Percentiles rank a stretch among this genome's conserved stretches.
These are phyloP conservation scores for Backusella sp. DNA, from an alignment of 192 early-diverging fungal genomes.

Conservation along the genomic window DNA sequence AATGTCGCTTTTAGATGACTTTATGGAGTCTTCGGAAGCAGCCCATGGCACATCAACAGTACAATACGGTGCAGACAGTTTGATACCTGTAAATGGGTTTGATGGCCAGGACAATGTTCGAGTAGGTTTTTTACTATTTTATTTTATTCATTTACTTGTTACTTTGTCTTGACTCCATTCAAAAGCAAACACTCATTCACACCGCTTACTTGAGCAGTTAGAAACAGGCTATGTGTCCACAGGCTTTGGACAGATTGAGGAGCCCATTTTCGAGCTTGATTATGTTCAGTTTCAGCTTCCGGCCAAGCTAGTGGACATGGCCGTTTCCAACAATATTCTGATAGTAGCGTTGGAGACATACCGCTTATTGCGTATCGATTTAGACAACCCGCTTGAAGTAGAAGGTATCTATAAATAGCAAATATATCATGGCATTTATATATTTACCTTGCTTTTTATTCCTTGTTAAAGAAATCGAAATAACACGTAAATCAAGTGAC, in stretches of 20 bases:
- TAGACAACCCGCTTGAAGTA: slow-evolving; percentile 77
- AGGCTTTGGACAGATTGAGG: slow-evolving; percentile 48
- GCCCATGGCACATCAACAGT: slow-evolving; percentile 16
- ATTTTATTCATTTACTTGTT: neutral
- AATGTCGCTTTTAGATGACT: slow-evolving; percentile 50
- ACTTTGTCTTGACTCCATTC: neutral
- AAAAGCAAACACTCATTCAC: neutral
- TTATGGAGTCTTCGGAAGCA: slow-evolving; percentile 41
- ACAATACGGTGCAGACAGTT: slow-evolving; percentile 12
- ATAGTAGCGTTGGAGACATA: slow-evolving; percentile 75
- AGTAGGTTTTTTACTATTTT: slow-evolving; percentile 14
- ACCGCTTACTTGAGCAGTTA: neutral
- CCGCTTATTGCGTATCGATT: slow-evolving; percentile 83
- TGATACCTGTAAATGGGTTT: slow-evolving; percentile 18
- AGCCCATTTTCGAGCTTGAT: slow-evolving; percentile 78
- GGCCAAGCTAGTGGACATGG: slow-evolving; percentile 66
- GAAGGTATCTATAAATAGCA: slow-evolving; percentile 51
- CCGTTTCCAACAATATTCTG: slow-evolving; percentile 83
- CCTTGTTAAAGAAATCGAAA: slow-evolving; percentile 61
- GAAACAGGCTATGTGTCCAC: slow-evolving; percentile 51
- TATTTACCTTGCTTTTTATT: too few species aligned
- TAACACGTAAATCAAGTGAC: slow-evolving; percentile 55
- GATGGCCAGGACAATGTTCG: slow-evolving; percentile 27
- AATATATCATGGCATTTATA: too few species aligned
- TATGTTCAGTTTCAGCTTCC: slow-evolving; percentile 89